Conservation (phyloP, 352 stramenopile genomes). For the Globisporangium okanoganense region DNA sequence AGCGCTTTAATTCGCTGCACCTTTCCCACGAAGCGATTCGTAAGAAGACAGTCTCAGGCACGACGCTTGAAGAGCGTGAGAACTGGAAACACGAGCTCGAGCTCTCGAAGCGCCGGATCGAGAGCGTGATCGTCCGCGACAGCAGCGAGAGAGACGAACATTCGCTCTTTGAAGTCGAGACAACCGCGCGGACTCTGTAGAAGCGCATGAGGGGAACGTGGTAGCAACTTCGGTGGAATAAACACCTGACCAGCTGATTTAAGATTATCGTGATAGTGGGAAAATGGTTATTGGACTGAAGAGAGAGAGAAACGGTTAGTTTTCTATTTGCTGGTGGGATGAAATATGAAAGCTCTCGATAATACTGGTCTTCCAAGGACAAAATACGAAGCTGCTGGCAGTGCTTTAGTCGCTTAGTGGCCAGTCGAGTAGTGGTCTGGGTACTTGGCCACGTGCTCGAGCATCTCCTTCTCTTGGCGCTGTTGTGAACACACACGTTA, state of each 20-base stretch:
- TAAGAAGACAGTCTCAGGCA: conserved; percentile 3
- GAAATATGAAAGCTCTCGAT: background rate
- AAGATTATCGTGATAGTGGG: background rate
- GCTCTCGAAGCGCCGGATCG: conserved; percentile 54
- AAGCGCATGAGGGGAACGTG: background rate
- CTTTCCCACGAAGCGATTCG: conserved; percentile 5
- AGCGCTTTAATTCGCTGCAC: conserved; percentile 57
- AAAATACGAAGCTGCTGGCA: background rate
- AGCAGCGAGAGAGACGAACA: background rate
- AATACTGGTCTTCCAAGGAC: background rate
- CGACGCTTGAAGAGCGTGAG: conserved; percentile 23
- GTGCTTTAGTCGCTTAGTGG: conserved; percentile 24
- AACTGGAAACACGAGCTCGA: conserved; percentile 51
- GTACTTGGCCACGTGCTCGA: conserved; percentile 92
- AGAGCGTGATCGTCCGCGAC: conserved; percentile 24
- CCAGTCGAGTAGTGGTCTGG: conserved; percentile 83
- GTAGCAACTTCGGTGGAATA: background rate
- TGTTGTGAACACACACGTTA: conserved; percentile 14
- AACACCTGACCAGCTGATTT: background rate
- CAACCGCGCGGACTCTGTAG: conserved; percentile 11
- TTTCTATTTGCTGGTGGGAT: conserved; percentile 8
- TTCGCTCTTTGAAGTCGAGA: conserved; percentile 21
- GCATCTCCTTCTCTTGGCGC: conserved; percentile 92
- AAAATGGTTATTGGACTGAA: background rate
- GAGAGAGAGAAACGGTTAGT: background rate